phyloP scores from a whole-genome alignment of 495 filamentous ascomycete species.

The Hyaloscypha finlandica region DNA sequence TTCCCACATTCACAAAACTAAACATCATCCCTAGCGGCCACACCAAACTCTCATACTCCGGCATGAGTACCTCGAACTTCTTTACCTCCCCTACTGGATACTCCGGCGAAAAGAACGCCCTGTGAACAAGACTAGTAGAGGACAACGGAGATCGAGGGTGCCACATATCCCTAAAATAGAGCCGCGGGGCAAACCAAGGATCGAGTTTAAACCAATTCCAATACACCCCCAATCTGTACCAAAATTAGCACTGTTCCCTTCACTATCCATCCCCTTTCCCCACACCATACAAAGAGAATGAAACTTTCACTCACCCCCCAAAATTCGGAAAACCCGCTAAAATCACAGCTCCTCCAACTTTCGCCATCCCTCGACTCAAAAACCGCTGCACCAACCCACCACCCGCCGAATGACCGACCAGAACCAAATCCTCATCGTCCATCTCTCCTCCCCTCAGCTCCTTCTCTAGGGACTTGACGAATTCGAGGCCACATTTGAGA shows the following conservation, averaged over 20 bases:
- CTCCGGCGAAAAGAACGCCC: conserved; percentile 44
- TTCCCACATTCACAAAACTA: conserved; percentile 39
- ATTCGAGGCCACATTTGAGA: conserved; percentile 38
- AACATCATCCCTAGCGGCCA: conserved; percentile 47
- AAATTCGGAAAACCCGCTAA: conserved; percentile 43
- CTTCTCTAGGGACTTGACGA: conserved; percentile 32
- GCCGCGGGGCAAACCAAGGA: conserved; percentile 44
- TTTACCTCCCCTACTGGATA: conserved; percentile 35
- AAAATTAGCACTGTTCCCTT: conserved; percentile 11
- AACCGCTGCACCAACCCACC: conserved; percentile 48
- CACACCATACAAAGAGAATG: neutral
- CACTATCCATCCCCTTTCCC: neutral
- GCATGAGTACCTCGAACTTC: conserved; percentile 39
- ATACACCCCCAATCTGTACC: conserved; percentile 40
- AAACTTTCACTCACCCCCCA: conserved; percentile 42
- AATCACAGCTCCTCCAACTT: conserved; percentile 42
- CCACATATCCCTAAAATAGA: conserved; percentile 40
- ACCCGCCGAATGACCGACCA: conserved; percentile 50
- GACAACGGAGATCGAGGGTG: conserved; percentile 52
- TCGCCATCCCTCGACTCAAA: conserved; percentile 38
- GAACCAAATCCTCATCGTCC: conserved; percentile 37
- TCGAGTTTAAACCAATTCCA: conserved; percentile 46
- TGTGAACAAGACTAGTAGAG: conserved; percentile 41
- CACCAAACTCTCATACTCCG: conserved; percentile 46
- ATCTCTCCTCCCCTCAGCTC: conserved; percentile 25